Base-by-base conservation (phyloP, 163 green algal genomes). In the Chloromonas sp. region DNA sequence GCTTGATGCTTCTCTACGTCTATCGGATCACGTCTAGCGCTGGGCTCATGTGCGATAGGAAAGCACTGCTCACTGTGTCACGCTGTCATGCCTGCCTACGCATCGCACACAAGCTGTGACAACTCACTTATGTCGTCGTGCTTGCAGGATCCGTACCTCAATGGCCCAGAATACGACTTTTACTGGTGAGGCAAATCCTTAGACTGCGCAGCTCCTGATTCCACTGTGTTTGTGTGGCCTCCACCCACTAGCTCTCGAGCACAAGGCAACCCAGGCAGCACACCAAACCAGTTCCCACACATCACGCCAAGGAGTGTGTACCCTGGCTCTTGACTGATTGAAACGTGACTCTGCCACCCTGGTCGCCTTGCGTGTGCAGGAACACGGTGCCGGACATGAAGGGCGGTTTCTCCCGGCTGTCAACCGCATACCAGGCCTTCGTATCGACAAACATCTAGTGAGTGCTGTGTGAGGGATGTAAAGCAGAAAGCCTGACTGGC, bases 161-260 rank as follows among this genome's bases (percentile, higher is more conserved):
- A 81, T 8, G 77, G 77, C n/a, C 77, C 77, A 60, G 77, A 81
- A 57, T 81, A 81, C 77, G 77, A 81, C 77, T 81, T 60, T 57
- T 81, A 81, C 77, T 81, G 36, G 66, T 74, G 66, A 74, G 66
- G 5, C 11, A 11, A 74, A 74, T 11, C 5, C 66, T 11, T 5
- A 15, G 66, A 74, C 66, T 11, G 66, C 11, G 66, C 66, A 74
- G 66, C 66, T 74, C 66, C 5, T 11, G 5, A 74, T 5, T 74
- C 66, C 66, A 74, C 66, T 11, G 11, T 11, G 11, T 11, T 74
- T 11, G 11, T 15, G 66, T 74, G 66, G 5, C 11, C 5, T 5
- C 66, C 11, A 11, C 66, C 66, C 66, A 74, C 36, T 36, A 36
- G 36, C 36, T 36, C 36, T 36, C 36, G 36, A 36, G 36, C 36